Conservation (phyloP, 2,329 filamentous ascomycete species). For the Dothideomycetes sp. region DNA sequence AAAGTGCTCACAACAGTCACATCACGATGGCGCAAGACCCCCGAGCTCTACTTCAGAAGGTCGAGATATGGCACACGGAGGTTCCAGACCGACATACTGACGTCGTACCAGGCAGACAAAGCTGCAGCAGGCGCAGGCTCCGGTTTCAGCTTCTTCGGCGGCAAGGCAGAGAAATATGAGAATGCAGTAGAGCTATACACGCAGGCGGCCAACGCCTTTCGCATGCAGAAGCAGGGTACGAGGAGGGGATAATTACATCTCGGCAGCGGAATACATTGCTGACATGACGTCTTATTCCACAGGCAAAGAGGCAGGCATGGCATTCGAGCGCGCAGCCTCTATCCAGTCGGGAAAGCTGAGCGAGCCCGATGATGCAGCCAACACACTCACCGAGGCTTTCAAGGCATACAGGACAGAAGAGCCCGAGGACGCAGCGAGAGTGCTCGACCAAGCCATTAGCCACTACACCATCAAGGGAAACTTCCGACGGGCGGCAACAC, state of each 20-base stretch:
- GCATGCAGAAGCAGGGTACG: constrained; percentile 68
- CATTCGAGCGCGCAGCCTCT: constrained; percentile 73
- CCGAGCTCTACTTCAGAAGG: constrained; percentile 68
- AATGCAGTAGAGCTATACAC: constrained; percentile 78
- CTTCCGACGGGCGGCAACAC: constrained; percentile 77
- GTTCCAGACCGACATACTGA: constrained; percentile 8
- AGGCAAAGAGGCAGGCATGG: constrained; percentile 78
- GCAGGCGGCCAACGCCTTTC: constrained; percentile 84
- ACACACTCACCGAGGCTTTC: constrained; percentile 80
- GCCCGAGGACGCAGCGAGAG: constrained; percentile 71
- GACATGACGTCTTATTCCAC: neutral
- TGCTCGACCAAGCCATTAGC: constrained; percentile 66
- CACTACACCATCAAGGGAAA: constrained; percentile 87
- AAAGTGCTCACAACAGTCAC: neutral
- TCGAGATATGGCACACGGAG: constrained; percentile 20
- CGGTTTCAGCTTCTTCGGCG: constrained; percentile 85
- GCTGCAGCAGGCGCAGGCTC: constrained; percentile 59
- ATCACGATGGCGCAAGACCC: constrained; percentile 64
- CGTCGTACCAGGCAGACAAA: constrained; percentile 66
- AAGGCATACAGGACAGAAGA: constrained; percentile 85
- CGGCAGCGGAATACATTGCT: neutral
- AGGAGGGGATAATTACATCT: neutral
- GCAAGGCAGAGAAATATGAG: constrained; percentile 78
- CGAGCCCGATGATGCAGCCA: constrained; percentile 86
- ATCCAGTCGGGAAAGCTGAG: constrained; percentile 74